phyloP scores from a whole-genome alignment of 169 alveolate genomes.

The Plasmodium blacklocki region DNA sequence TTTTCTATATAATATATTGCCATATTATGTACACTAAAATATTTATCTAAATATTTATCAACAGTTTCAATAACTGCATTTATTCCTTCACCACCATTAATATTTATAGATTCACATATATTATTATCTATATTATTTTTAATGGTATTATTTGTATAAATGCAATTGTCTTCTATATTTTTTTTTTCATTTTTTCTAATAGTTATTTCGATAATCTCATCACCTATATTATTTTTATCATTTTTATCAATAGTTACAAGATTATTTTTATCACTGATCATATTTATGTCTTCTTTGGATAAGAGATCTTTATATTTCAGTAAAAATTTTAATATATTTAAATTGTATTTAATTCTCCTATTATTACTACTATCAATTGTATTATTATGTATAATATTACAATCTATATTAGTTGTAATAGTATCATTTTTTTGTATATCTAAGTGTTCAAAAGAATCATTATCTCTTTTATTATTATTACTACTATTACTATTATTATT shows the following conservation, averaged over 20 bases:
- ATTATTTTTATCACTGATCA: slow-evolving; percentile 20
- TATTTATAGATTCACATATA: slow-evolving; percentile 26
- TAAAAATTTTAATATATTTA: slow-evolving; percentile 15
- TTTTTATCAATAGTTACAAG: slow-evolving; percentile 23
- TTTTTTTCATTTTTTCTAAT: slow-evolving; percentile 12
- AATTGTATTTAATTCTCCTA: not conserved
- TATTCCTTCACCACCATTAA: slow-evolving; percentile 26
- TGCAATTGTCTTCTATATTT: not conserved
- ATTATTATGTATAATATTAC: no score
- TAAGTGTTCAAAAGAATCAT: no score
- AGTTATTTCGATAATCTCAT: slow-evolving; percentile 34
- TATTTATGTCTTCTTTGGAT: slow-evolving; percentile 43
- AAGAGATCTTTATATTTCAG: slow-evolving; percentile 21
- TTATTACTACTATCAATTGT: no score
- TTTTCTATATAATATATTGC: slow-evolving; percentile 47
- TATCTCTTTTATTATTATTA: no score
- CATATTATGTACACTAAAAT: slow-evolving; percentile 45
- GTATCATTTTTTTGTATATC: no score
- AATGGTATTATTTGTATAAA: not conserved
- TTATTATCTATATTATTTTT: slow-evolving; percentile 1
- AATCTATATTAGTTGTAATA: no score
- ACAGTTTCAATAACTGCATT: slow-evolving; percentile 36
- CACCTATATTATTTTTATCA: slow-evolving; percentile 9
- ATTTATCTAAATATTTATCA: slow-evolving; percentile 48
- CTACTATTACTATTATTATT: no score